phyloP scores from a whole-genome alignment of 306 rosid genomes.

The Casuarina cunninghamiana region DNA sequence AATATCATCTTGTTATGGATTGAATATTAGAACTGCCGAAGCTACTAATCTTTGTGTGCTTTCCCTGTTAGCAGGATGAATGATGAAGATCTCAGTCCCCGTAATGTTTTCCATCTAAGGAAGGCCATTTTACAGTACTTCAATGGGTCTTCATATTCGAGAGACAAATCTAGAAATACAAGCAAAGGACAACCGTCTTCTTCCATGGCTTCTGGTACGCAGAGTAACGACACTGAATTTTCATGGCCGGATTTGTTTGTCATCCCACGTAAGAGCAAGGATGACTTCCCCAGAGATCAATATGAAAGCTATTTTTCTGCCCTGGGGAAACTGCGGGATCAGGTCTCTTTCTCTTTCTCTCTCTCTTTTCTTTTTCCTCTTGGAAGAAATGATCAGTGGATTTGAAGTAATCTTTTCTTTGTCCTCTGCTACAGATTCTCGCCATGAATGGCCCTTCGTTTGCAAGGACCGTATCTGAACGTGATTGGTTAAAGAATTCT shows the following conservation, averaged over 20 bases:
- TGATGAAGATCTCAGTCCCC: slow-evolving; percentile 55
- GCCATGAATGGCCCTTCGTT: slow-evolving; percentile 67
- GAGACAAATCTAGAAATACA: slow-evolving; percentile 26
- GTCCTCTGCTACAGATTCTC: slow-evolving; percentile 49
- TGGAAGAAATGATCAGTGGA: background rate
- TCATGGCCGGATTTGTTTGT: slow-evolving; percentile 35
- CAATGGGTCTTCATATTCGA: slow-evolving; percentile 47
- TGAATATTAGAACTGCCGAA: background rate
- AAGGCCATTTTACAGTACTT: slow-evolving; percentile 56
- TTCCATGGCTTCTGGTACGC: slow-evolving; percentile 23
- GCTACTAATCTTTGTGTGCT: slow-evolving; percentile 16
- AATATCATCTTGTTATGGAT: background rate
- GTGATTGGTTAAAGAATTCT: slow-evolving; percentile 88
- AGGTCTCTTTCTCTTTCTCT: slow-evolving; percentile 41
- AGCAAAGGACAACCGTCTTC: slow-evolving; percentile 27
- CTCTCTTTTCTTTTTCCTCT: background rate
- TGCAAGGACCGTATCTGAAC: slow-evolving; percentile 63
- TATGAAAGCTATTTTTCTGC: slow-evolving; percentile 58
- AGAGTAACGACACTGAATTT: slow-evolving; percentile 30
- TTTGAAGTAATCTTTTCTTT: slow-evolving; percentile 1
- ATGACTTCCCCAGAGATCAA: slow-evolving; percentile 56
- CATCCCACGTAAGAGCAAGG: slow-evolving; percentile 62
- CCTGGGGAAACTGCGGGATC: slow-evolving; percentile 75
- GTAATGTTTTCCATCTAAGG: slow-evolving; percentile 46
- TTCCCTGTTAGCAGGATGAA: slow-evolving; percentile 46